phyloP scores from a whole-genome alignment of 371 early-diverging fungal species.

The Nematocida homosporus region DNA sequence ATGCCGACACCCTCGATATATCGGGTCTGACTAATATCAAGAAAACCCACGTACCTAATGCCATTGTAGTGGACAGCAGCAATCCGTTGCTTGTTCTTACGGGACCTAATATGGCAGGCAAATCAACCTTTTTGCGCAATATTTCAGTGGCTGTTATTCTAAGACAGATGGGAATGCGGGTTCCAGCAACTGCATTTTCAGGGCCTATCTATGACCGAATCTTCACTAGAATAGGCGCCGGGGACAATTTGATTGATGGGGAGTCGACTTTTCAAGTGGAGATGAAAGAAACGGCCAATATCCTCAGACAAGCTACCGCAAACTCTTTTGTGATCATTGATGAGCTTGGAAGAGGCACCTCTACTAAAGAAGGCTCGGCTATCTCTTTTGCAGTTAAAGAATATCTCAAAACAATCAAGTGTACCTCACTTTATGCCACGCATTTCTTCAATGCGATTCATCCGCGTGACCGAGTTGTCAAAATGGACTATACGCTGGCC shows the following conservation, averaged over 20 bases:
- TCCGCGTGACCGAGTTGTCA: slow-evolving; percentile 69
- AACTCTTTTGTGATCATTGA: slow-evolving; percentile 92
- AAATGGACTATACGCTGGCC: slow-evolving; percentile 48
- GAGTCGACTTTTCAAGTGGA: slow-evolving; percentile 99
- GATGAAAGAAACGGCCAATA: slow-evolving; percentile 84
- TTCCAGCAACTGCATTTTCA: slow-evolving; percentile 73
- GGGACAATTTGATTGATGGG: slow-evolving; percentile 75
- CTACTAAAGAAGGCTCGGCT: slow-evolving; percentile 90
- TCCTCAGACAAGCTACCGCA: slow-evolving; percentile 82
- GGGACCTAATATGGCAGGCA: slow-evolving; percentile 94
- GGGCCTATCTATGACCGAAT: slow-evolving; percentile 78
- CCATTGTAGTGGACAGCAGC: slow-evolving; percentile 70
- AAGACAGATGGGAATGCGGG: slow-evolving; percentile 93
- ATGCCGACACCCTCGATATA: slow-evolving; percentile 76
- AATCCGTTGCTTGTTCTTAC: slow-evolving; percentile 83
- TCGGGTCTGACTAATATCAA: slow-evolving; percentile 58
- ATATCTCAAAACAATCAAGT: slow-evolving; percentile 71
- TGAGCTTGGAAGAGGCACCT: slow-evolving; percentile 96
- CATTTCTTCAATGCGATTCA: slow-evolving; percentile 87
- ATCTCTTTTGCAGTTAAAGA: slow-evolving; percentile 84
- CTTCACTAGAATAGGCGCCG: slow-evolving; percentile 73
- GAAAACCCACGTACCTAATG: slow-evolving; percentile 79
- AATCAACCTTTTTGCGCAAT: slow-evolving; percentile 75
- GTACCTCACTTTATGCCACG: slow-evolving; percentile 78
- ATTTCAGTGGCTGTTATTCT: slow-evolving; percentile 89